Evolutionary conservation across 2,329 filamentous ascomycete species (phyloP).

Genomic region (Botrytis hyacinthi): DNA sequence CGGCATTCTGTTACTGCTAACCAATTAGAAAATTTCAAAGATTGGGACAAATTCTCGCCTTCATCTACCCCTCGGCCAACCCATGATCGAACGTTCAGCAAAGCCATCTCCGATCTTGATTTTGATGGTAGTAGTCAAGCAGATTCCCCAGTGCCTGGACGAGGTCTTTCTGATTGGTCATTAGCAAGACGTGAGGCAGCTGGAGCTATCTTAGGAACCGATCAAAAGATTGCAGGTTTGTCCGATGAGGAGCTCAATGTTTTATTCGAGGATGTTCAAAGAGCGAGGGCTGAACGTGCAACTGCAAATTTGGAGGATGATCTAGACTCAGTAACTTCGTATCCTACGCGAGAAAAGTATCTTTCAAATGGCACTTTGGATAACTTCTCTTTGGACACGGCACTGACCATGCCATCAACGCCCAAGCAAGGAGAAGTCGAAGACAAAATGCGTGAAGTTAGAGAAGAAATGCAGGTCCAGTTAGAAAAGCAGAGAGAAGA

Average conservation of each 20-base stretch:
- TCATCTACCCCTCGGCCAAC: conserved; percentile 59
- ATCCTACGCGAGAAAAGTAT: conserved; percentile 88
- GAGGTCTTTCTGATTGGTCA: conserved; percentile 84
- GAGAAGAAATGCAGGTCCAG: conserved; percentile 80
- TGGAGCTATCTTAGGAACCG: conserved; percentile 80
- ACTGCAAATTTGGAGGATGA: conserved; percentile 82
- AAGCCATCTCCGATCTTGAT: conserved; percentile 73
- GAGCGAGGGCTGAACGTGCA: conserved; percentile 74
- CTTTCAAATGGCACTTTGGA: conserved; percentile 92
- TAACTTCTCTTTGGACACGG: conserved; percentile 93
- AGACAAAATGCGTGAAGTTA: conserved; percentile 68
- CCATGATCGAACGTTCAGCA: conserved; percentile 80
- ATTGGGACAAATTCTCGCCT: conserved; percentile 56
- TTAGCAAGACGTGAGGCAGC: conserved; percentile 93
- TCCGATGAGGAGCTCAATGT: conserved; percentile 93
- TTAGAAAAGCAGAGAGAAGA: conserved; percentile 82
- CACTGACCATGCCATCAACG: conserved; percentile 90
- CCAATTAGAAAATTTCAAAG: conserved; percentile 56
- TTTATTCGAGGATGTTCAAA: conserved; percentile 90
- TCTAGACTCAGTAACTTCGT: conserved; percentile 83
- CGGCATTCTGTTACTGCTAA: conserved; percentile 74
- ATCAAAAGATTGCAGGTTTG: conserved; percentile 85
- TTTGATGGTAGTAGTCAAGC: conserved; percentile 64
- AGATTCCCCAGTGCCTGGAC: conserved; percentile 72
- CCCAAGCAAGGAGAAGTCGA: conserved; percentile 76